These are phyloP conservation scores for Astraeus odoratus DNA, from an alignment of 768 basidiomycete species.

Conservation along the genomic window DNA sequence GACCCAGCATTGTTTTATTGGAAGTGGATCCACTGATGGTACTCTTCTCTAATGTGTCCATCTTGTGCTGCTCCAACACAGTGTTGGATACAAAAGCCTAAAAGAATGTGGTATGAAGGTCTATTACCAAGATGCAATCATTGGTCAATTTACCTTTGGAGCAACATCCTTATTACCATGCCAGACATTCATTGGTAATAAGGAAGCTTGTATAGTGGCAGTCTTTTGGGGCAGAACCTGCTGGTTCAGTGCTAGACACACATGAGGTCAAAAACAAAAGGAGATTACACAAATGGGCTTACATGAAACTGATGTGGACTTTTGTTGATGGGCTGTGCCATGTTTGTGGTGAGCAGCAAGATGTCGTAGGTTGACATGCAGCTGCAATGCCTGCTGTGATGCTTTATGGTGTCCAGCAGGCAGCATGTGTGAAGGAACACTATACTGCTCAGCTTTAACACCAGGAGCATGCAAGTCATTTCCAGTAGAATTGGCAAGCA, in stretches of 20 bases:
- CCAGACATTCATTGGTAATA: too few relatives aligned
- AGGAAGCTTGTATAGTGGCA: too few relatives aligned
- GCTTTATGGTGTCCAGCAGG: conserved; percentile 2
- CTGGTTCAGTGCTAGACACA: too few relatives aligned
- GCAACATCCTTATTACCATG: too few relatives aligned
- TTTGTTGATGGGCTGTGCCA: background rate
- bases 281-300: background rate
- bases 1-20: background rate
- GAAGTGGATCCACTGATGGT: background rate
- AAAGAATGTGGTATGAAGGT: too few relatives aligned
- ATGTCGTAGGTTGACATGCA: conserved; percentile 18
- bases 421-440: background rate
- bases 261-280: background rate
- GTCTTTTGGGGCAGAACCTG: too few relatives aligned
- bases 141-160: too few relatives aligned
- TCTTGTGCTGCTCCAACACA: too few relatives aligned
- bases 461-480: background rate
- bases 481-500: background rate
- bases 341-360: background rate
- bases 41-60: too few relatives aligned
- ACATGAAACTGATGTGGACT: background rate
- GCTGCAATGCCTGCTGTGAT: conserved; percentile 5
- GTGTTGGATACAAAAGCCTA: too few relatives aligned
- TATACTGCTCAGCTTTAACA: background rate
- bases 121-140: too few relatives aligned